Conservation (phyloP, 768 basidiomycete species). For the Lactifluus subvellereus region DNA sequence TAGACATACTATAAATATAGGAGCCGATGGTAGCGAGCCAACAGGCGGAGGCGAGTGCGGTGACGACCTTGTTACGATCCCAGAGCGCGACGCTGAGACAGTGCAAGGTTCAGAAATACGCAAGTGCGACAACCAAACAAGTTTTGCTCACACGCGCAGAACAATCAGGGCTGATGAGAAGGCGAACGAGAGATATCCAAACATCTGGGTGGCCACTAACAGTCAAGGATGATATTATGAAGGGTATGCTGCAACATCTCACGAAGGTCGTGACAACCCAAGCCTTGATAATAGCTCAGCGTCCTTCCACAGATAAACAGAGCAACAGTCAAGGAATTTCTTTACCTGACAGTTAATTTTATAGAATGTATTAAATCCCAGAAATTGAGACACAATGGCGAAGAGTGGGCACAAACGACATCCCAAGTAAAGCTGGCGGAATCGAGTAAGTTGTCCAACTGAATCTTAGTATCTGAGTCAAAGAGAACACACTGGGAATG, state of each 20-base stretch:
- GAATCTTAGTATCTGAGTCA: not conserved
- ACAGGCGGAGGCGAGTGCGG: not conserved
- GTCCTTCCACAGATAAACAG: not conserved
- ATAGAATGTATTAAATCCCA: not conserved
- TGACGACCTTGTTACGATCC: constrained; percentile 1
- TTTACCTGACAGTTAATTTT: constrained; percentile 11
- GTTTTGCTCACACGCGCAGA: constrained; percentile 13
- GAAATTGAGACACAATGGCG: not conserved
- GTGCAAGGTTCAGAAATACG: not conserved
- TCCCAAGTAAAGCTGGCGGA: constrained; percentile 11
- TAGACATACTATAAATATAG: not conserved
- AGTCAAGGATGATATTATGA: not conserved
- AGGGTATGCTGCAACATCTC: not conserved
- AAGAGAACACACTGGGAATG: constrained; percentile 12
- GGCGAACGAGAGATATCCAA: constrained; percentile 10
- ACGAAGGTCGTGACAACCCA: constrained; percentile 12
- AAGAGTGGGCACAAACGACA: constrained; percentile 14
- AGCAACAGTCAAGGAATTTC: not conserved
- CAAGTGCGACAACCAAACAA: not conserved
- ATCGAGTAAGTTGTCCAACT: not conserved
- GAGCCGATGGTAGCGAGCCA: not conserved
- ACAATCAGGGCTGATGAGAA: constrained; percentile 16
- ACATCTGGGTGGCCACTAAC: not conserved
- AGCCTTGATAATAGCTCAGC: not conserved
- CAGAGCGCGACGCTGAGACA: constrained; percentile 5